Percentiles rank a stretch among this genome's conserved stretches.
Conservation (phyloP, 129 eudicot genomes). For the Tagetes patula region DNA sequence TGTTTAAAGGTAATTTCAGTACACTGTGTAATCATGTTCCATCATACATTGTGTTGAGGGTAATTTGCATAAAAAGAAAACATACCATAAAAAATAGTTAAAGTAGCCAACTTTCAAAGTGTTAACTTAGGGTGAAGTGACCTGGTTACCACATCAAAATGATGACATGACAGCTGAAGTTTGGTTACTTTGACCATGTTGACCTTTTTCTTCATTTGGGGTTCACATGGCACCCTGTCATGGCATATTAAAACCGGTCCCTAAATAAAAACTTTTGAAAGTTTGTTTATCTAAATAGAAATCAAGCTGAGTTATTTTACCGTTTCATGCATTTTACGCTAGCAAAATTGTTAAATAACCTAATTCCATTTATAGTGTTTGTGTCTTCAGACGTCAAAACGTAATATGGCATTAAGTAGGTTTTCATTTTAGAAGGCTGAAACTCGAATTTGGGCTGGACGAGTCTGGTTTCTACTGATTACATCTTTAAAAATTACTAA, state of each 20-base stretch:
- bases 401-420: not conserved
- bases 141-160: not conserved
- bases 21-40: conserved; percentile 5
- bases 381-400: conserved; percentile 15
- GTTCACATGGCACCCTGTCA: not conserved
- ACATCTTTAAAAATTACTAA: conserved; percentile 6
- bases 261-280: not conserved
- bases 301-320: not conserved
- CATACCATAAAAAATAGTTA: not conserved
- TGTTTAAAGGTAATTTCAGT: conserved; percentile 78
- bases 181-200: not conserved
- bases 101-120: not conserved
- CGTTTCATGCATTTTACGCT: not conserved
- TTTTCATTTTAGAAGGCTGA: not conserved
- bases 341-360: not conserved
- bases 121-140: not conserved
- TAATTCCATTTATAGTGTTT: not conserved
- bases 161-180: not conserved
- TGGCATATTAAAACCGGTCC: not conserved
- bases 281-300: not conserved
- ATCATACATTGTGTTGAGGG: conserved; percentile 12
- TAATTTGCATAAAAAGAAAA: conserved; percentile 1
- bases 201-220: conserved; percentile 4
- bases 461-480: conserved; percentile 2
- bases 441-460: not conserved